Conservation (phyloP, 441 rosid species). For the Croton laevigatus region DNA sequence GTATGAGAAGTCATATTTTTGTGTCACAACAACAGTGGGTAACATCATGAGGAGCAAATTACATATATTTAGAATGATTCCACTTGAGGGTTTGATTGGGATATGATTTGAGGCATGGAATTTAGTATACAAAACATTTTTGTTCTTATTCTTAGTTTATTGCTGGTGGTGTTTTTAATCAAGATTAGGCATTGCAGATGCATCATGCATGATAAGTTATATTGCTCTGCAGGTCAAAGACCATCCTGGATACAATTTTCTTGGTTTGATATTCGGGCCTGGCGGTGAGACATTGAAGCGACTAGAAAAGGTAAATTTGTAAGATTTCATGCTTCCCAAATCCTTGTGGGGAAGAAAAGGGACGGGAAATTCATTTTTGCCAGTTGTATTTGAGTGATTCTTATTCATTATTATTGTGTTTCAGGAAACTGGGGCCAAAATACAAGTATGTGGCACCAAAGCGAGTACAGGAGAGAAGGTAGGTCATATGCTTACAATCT, state of each 20-base stretch:
- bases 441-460: constrained; percentile 61
- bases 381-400: constrained; percentile 4
- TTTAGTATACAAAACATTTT: not conserved
- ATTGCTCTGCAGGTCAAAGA: constrained; percentile 59
- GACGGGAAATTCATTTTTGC: not conserved
- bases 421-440: constrained; percentile 86
- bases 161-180: not conserved
- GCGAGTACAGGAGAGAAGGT: constrained; percentile 66
- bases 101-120: not conserved
- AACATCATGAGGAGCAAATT: not conserved
- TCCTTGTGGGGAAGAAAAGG: not conserved
- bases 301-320: constrained; percentile 61
- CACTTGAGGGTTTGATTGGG: not conserved
- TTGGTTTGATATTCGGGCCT: constrained; percentile 71
- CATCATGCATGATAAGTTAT: constrained; percentile 9
- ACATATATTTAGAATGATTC: not conserved
- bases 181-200: not conserved
- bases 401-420: constrained; percentile 11
- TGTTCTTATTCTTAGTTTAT: not conserved
- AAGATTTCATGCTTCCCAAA: not conserved
- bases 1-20: not conserved
- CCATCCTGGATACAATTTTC: constrained; percentile 67
- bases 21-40: not conserved
- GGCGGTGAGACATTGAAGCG: constrained; percentile 72
- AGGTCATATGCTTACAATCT: constrained; percentile 12